Base-by-base conservation (phyloP, 768 basidiomycete genomes). In the Mycena floridula region DNA sequence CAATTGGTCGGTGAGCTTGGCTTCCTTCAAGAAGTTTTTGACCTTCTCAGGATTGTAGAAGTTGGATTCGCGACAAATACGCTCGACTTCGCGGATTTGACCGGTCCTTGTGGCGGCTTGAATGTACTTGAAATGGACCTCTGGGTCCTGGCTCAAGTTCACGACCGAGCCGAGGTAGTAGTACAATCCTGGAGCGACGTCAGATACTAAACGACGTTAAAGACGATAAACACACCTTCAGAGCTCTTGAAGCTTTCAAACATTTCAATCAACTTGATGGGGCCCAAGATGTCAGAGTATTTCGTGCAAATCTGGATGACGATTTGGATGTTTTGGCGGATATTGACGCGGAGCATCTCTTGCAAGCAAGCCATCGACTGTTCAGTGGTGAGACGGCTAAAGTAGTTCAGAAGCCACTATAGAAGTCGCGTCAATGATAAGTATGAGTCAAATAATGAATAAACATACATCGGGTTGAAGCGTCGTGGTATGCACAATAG, bases 1-100 rank as follows among this genome's bases (percentile, higher is more conserved):
- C 27, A 99, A 82, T 61, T 98, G 96, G 60, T 98, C 96, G 27
- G 82, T 69, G 23, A 99, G 82, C 58, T 96, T 94, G 57, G 96
- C 94, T 60, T 99, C 96, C 66, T 97, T 97, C 64, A 97, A 81
- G 85, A 97, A 98, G 69, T 99, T 99, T 77, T 99, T 98, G 78
- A 98, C 96, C 67, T 99, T 99, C 73, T 99, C 96, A 1, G 96
- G 90, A 65, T 94, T 97, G 77, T 98, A 98, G 68, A 73, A 74
- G 68, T 98, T 97, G 64, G 89, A 92, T 70, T 99, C 96, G 43
- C 96, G 77, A 61, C 94, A 97, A 58, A 99, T 95, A 37, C 96
- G 92, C 67, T 99, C 96, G 45, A 99, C 96, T 63, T 99, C 96
- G 40, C 96, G 87, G 54, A 99, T 93, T 62, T 98, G 96, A 32